Evolutionary conservation across 2,329 filamentous ascomycete genomes (phyloP).

Genomic region (Fusarium euwallaceae): DNA sequence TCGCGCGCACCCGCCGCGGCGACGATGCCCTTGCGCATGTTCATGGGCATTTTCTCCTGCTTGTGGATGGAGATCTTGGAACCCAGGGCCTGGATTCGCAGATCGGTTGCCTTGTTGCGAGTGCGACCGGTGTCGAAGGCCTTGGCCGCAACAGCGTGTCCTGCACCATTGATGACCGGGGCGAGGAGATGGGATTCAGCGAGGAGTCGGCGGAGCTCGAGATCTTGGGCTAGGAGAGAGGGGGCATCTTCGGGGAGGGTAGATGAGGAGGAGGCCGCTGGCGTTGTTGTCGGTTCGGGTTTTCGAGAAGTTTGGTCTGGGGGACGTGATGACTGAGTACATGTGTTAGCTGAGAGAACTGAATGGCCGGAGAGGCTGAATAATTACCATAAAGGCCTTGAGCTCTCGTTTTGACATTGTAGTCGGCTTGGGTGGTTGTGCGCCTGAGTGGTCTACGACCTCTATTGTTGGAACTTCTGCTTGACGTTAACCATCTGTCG

Average conservation of each 20-base stretch:
- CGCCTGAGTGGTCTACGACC: slow-evolving; percentile 71
- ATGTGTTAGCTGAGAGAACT: slow-evolving; percentile 14
- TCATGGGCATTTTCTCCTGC: slow-evolving; percentile 91
- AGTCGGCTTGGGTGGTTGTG: slow-evolving; percentile 52
- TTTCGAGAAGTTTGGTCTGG: slow-evolving; percentile 53
- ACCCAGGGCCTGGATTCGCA: slow-evolving; percentile 85
- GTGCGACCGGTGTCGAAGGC: slow-evolving; percentile 74
- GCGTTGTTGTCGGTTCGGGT: slow-evolving; percentile 33
- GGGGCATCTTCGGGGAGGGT: slow-evolving; percentile 68
- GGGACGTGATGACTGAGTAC: slow-evolving; percentile 61
- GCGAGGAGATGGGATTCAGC: slow-evolving; percentile 89
- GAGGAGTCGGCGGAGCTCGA: slow-evolving; percentile 90
- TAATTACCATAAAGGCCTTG: slow-evolving; percentile 80
- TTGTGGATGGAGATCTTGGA: slow-evolving; percentile 80
- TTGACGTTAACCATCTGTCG: not conserved
- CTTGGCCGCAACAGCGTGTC: slow-evolving; percentile 54
- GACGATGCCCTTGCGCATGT: slow-evolving; percentile 86
- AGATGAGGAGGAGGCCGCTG: slow-evolving; percentile 45
- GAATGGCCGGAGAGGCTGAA: not conserved
- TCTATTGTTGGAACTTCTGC: slow-evolving; percentile 60
- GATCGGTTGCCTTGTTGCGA: slow-evolving; percentile 84
- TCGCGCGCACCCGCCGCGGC: slow-evolving; percentile 76
- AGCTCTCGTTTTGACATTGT: slow-evolving; percentile 76
- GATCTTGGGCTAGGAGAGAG: slow-evolving; percentile 87
- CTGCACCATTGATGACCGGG: slow-evolving; percentile 59